Conservation (phyloP, 148 eudicot genomes). For the Camellia sinensis region DNA sequence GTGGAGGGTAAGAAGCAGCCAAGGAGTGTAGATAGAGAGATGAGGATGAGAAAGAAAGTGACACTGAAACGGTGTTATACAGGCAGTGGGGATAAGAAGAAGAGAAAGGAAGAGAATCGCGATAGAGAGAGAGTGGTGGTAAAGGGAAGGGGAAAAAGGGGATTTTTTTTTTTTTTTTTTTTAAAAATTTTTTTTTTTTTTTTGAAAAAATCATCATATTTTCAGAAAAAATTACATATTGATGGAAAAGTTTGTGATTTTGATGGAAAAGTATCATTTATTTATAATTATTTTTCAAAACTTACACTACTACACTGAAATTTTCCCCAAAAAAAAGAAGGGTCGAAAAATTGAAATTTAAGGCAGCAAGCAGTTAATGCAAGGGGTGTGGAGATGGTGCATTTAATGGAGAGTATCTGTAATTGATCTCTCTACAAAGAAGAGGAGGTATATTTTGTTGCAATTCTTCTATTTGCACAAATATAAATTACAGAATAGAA, state of each 20-base stretch:
- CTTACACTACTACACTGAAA: too few relatives aligned
- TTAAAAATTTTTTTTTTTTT: too few relatives aligned
- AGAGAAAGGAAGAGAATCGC: neutral
- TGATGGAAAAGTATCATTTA: too few relatives aligned
- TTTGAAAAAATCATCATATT: too few relatives aligned
- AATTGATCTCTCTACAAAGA: neutral
- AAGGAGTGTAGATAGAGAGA: neutral
- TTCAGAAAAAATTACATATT: too few relatives aligned
- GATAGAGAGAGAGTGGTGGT: neutral
- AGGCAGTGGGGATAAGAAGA: neutral
- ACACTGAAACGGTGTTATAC: too few relatives aligned
- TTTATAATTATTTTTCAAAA: too few relatives aligned
- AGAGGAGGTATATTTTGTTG: neutral
- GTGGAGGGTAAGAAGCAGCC: neutral
- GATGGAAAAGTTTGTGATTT: too few relatives aligned
- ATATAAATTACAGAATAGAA: neutral
- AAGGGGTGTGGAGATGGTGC: neutral
- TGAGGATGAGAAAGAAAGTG: constrained; percentile 4
- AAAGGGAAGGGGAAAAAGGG: neutral
- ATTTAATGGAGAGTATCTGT: constrained; percentile 4
- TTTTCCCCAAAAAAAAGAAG: neutral
- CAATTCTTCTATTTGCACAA: neutral
- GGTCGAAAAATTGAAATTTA: neutral
- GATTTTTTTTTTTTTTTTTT: too few relatives aligned
- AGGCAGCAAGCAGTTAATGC: constrained; percentile 12